Percentiles rank a stretch among this genome's conserved stretches.
Evolutionary conservation across 345 rosid species (phyloP).

Genomic region (Isatis tinctoria): DNA sequence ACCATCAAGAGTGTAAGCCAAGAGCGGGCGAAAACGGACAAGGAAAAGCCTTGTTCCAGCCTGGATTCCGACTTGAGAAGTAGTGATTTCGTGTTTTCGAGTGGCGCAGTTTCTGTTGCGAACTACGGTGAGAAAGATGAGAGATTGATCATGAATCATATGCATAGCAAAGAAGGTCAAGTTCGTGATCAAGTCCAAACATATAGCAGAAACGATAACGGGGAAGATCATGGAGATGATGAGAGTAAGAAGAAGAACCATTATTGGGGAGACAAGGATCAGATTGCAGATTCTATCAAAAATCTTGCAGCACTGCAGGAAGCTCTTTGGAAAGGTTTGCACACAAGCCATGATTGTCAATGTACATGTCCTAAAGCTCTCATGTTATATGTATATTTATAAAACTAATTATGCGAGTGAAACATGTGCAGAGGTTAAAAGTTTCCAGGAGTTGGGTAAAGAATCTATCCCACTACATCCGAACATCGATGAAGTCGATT

Average conservation of each 20-base stretch:
- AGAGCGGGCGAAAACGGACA: conserved; percentile 60
- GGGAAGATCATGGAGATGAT: conserved; percentile 31
- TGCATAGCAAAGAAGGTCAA: conserved; percentile 42
- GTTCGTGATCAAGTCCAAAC: conserved; percentile 42
- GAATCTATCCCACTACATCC: conserved; percentile 30
- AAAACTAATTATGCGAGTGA: conserved; percentile 2
- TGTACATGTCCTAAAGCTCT: not conserved
- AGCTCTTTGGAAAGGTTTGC: conserved; percentile 62
- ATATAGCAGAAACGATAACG: conserved; percentile 41
- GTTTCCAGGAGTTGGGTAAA: conserved; percentile 49
- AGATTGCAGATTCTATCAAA: conserved; percentile 47
- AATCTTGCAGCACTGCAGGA: conserved; percentile 62
- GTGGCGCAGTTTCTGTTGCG: conserved; percentile 44
- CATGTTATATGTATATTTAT: not conserved
- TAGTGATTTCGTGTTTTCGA: conserved; percentile 69
- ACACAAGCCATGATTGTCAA: not conserved
- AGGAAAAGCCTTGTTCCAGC: conserved; percentile 80
- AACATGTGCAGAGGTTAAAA: conserved; percentile 51
- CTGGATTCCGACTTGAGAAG: conserved; percentile 86
- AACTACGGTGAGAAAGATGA: conserved; percentile 49
- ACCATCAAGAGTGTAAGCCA: conserved; percentile 72
- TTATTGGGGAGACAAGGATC: conserved; percentile 46
- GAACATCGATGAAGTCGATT: conserved; percentile 27
- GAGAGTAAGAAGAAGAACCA: conserved; percentile 32
- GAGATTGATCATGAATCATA: conserved; percentile 42